Evolutionary conservation across 768 basidiomycete species (phyloP), one percentile per base, ranked within the genome.

Genomic region (Cantharellus cinnabarinus): DNA sequence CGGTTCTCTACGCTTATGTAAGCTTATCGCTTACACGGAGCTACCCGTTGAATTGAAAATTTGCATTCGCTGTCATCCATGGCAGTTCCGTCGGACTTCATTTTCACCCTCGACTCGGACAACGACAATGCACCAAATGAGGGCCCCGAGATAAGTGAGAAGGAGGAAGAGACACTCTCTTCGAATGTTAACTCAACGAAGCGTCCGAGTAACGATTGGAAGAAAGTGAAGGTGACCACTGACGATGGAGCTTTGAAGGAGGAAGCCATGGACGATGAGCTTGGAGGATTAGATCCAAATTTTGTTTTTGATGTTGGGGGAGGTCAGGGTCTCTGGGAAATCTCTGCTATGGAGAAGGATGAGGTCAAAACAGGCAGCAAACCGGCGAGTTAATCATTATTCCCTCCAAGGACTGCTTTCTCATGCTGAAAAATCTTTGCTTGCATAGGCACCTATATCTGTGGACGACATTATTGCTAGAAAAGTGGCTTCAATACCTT

Each of bases 391-490:
- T 60, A 7, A 70, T 10, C 0, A 54, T 37, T 39, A 20, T n/a
- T 7, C 50, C 57, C 61, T 48, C 57, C 39, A 42, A 37, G 15
- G 15, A 35, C 41, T 5, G 39, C 40, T 58, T 56, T 59, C 44
- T 38, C 60, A 34, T 42, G 34, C 44, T 14, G 39, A 34, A 3
- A 58, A 14, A 35, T 29, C 34, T 51, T 41, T 5, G n/a, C 59
- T 29, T 35, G 15, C 61, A 10, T 62, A 88, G 83, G 72, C 78
- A 67, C 82, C 82, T n/a, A 79, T 94, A 58, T 88, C 83, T 51
- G 82, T 97, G 5, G 85, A 94, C 68, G 89, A 94, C 66, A 93
- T 97, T 61, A 93, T 97, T 68, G 81, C 82, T 70, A 71, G 57
- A 68, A 72, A 4, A 65, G 66, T 54, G 56, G 61, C 38, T 65